Evolutionary conservation across 352 stramenopile species (phyloP).

Genomic region (Peronosclerospora sorghi): DNA sequence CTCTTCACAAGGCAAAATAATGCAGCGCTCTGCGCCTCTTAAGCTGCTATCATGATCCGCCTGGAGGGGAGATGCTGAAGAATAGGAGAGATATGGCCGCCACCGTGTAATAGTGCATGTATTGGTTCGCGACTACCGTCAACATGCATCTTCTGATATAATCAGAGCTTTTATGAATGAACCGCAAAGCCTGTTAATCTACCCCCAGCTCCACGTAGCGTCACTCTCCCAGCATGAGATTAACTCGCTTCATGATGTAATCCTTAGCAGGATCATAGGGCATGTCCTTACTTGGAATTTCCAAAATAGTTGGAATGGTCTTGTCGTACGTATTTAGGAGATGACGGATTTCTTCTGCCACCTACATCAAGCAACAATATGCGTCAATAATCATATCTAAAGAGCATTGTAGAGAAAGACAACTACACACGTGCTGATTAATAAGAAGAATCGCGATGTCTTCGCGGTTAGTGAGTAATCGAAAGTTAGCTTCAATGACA

Average conservation of each 20-base stretch:
- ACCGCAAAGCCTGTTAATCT: not conserved
- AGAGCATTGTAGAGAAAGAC: not conserved
- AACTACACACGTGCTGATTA: conserved; percentile 90
- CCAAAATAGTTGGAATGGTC: conserved; percentile 96
- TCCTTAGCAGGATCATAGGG: conserved; percentile 97
- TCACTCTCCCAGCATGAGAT: conserved; percentile 84
- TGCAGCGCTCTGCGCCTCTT: conserved; percentile 3
- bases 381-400: not conserved
- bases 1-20: conserved; percentile 79
- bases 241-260: conserved; percentile 98
- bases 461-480: conserved; percentile 86
- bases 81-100: conserved; percentile 15
- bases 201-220: not conserved
- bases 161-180: conserved; percentile 4
- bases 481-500: conserved; percentile 89
- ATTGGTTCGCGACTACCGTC: conserved; percentile 18
- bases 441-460: conserved; percentile 99
- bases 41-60: conserved; percentile 4
- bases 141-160: not conserved
- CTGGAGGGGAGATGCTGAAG: conserved; percentile 9
- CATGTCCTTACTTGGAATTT: conserved; percentile 95
- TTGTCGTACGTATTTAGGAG: conserved; percentile 96
- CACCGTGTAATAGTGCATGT: conserved; percentile 31
- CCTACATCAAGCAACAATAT: conserved; percentile 20
- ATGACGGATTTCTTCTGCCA: conserved; percentile 97